phyloP scores from a whole-genome alignment of 108 stramenopile genomes.

The Cyclotella distinguenda region DNA sequence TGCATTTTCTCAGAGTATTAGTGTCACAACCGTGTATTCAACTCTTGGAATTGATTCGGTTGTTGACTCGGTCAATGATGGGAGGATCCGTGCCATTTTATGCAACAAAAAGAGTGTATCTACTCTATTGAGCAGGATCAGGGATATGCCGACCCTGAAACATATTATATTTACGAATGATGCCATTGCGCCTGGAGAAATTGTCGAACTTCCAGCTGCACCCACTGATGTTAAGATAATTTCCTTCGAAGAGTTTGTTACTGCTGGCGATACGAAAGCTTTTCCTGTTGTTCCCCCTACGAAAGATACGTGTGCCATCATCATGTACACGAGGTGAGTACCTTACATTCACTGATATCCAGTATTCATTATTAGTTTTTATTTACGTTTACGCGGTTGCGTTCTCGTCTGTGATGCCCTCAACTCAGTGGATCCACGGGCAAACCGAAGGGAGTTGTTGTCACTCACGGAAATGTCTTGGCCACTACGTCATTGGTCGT shows the following conservation, averaged over 20 bases:
- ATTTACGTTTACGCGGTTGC: no score
- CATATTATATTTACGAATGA: conserved; percentile 84
- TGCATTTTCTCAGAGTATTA: conserved; percentile 75
- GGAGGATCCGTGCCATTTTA: conserved; percentile 75
- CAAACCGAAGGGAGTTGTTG: conserved; percentile 96
- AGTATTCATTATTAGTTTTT: no score
- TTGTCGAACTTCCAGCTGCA: conserved; percentile 54
- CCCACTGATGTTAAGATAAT: conserved; percentile 52
- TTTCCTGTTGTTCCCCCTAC: conserved; percentile 73
- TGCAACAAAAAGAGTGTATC: conserved; percentile 83
- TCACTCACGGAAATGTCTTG: conserved; percentile 83
- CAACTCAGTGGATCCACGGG: conserved; percentile 58
- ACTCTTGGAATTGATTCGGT: conserved; percentile 92
- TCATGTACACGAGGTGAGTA: conserved; percentile 96
- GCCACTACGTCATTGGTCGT: conserved; percentile 44
- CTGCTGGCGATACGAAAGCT: conserved; percentile 62
- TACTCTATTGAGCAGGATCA: conserved; percentile 45
- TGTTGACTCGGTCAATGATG: conserved; percentile 81
- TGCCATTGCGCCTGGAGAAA: conserved; percentile 59
- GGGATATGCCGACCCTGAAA: conserved; percentile 79
- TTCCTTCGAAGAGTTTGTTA: conserved; percentile 81
- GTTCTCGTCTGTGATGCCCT: no score
- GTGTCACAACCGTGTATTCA: conserved; percentile 88
- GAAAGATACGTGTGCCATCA: conserved; percentile 81
- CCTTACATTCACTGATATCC: no score